A percentile compares a stretch with the other conserved stretches of the same genome.
phyloP scores from a whole-genome alignment of 495 filamentous ascomycete species.

The Aspergillus incahuasiensis region DNA sequence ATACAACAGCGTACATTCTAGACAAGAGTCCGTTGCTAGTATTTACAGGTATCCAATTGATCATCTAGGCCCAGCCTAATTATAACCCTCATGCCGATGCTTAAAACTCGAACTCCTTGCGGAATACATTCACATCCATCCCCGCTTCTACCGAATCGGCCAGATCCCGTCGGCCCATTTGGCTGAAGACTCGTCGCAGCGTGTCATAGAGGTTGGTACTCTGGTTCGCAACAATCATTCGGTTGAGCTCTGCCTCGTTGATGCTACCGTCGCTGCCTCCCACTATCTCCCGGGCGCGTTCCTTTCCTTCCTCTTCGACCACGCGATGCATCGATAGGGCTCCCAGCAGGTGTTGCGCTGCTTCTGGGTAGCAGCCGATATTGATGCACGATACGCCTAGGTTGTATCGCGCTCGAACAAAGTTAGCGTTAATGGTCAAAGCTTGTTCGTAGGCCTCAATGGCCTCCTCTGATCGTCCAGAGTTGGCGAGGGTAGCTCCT shows the following conservation, averaged over 20 bases:
- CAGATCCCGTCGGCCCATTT: slow-evolving; percentile 87
- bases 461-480: slow-evolving; percentile 85
- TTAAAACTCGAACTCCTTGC: slow-evolving; percentile 74
- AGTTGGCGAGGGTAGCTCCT: slow-evolving; percentile 93
- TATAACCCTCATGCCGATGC: neutral
- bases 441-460: slow-evolving; percentile 95
- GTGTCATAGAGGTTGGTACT: slow-evolving; percentile 97
- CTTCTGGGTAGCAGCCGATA: slow-evolving; percentile 89
- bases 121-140: slow-evolving; percentile 87
- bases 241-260: slow-evolving; percentile 65
- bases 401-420: slow-evolving; percentile 95
- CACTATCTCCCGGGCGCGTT: slow-evolving; percentile 79
- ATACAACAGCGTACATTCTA: neutral
- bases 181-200: slow-evolving; percentile 81
- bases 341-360: slow-evolving; percentile 89
- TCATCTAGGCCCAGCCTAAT: neutral
- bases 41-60: slow-evolving; percentile 9
- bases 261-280: slow-evolving; percentile 54
- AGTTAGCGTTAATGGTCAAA: slow-evolving; percentile 82
- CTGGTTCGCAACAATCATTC: slow-evolving; percentile 85
- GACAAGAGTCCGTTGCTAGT: neutral
- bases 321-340: slow-evolving; percentile 96
- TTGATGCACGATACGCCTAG: slow-evolving; percentile 96
- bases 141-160: slow-evolving; percentile 79
- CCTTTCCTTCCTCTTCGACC: slow-evolving; percentile 76